Conservation (phyloP, 2,329 filamentous ascomycete species). For the Elsinoe arachidis region DNA sequence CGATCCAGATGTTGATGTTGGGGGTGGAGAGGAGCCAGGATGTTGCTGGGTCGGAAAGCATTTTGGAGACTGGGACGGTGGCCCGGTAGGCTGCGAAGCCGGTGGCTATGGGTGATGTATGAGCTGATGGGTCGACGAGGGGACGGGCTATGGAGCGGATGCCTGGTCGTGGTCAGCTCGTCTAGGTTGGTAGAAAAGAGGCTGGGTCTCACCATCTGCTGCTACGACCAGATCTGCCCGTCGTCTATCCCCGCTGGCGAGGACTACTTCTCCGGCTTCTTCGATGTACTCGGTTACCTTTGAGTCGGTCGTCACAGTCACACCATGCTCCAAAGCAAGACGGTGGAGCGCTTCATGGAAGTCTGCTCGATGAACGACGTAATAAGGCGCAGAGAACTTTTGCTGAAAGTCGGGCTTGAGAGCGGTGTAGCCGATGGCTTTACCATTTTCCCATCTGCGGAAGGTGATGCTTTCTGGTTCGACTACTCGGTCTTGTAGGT, state of each 20-base stretch:
- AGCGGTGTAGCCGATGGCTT: constrained; percentile 28
- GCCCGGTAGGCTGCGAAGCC: not conserved
- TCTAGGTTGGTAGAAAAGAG: not conserved
- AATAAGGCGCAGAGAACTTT: constrained; percentile 47
- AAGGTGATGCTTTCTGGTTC: constrained; percentile 45
- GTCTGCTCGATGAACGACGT: constrained; percentile 54
- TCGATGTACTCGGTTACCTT: constrained; percentile 37
- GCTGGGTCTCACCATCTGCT: constrained; percentile 32
- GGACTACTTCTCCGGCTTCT: constrained; percentile 20
- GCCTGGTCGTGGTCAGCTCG: not conserved
- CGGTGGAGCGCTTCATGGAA: constrained; percentile 45
- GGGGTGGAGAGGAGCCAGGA: constrained; percentile 16
- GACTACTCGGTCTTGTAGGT: constrained; percentile 30
- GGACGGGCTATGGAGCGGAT: not conserved
- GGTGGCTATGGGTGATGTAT: not conserved
- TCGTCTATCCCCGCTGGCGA: constrained; percentile 30
- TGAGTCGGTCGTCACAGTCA: constrained; percentile 35
- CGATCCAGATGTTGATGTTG: not conserved
- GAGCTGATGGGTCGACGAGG: not conserved
- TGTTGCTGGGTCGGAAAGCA: not conserved
- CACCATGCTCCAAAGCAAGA: constrained; percentile 42
- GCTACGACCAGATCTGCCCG: constrained; percentile 40
- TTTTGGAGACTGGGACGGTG: not conserved
- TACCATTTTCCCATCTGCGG: constrained; percentile 43
- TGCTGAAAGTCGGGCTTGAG: constrained; percentile 36